Conservation (phyloP, 1,284 basidiomycete genomes). For the Austroboletus novae-zelandiae region DNA sequence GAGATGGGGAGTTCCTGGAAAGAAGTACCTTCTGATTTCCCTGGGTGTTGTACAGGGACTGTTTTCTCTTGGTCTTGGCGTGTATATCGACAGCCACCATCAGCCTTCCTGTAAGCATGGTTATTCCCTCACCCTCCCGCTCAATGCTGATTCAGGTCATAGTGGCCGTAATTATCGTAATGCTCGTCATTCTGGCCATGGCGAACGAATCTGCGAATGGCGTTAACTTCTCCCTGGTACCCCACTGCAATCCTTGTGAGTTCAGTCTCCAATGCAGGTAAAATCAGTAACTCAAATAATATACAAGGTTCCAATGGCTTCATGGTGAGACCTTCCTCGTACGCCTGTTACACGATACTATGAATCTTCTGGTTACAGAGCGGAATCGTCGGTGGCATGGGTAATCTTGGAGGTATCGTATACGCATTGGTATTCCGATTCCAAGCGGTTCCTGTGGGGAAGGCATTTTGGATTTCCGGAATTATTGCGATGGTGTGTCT, state of each 20-base stretch:
- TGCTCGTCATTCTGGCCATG: constrained; percentile 21
- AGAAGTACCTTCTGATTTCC: constrained; percentile 50
- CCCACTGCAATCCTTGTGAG: constrained; percentile 50
- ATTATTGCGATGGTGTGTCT: constrained; percentile 32
- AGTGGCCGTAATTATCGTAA: constrained; percentile 30
- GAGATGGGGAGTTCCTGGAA: constrained; percentile 44
- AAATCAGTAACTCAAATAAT: constrained; percentile 18
- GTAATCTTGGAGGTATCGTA: constrained; percentile 53
- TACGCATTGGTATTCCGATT: constrained; percentile 53
- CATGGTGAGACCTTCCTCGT: constrained; percentile 24
- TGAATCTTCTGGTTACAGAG: constrained; percentile 24
- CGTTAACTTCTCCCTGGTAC: constrained; percentile 52
- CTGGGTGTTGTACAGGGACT: constrained; percentile 48
- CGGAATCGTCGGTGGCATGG: constrained; percentile 51
- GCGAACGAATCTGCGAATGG: constrained; percentile 47
- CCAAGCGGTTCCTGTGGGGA: constrained; percentile 39
- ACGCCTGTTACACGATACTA: not conserved
- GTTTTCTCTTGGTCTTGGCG: constrained; percentile 44
- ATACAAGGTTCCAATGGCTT: constrained; percentile 34
- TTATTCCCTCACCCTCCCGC: not conserved
- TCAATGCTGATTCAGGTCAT: constrained; percentile 1
- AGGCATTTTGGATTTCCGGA: constrained; percentile 48
- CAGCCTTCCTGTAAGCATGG: constrained; percentile 23
- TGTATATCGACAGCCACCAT: constrained; percentile 42
- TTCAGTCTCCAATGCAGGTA: not conserved